Percentiles rank a stretch among this genome's conserved stretches.
Evolutionary conservation across 495 filamentous ascomycete genomes (phyloP).

Genomic region (Daldinia vernicosa): DNA sequence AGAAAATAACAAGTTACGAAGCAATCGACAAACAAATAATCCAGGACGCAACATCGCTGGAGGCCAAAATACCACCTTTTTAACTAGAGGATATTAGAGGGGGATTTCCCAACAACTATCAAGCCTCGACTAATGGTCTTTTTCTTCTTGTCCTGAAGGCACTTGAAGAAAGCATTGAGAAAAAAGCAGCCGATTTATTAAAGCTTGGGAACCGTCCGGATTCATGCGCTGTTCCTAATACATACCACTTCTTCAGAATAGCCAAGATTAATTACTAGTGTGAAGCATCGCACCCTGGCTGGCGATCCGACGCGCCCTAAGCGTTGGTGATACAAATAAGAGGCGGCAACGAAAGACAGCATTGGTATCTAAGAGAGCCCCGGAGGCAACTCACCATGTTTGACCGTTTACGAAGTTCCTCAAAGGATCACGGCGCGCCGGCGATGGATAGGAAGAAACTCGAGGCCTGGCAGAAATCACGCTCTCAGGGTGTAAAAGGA

Average conservation of each 20-base stretch:
- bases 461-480: conserved; percentile 45
- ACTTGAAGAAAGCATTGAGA: neutral
- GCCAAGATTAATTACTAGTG: conserved; percentile 32
- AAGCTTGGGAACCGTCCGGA: neutral
- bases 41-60: conserved; percentile 8
- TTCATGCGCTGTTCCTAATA: conserved; percentile 22
- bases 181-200: conserved; percentile 1
- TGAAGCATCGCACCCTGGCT: conserved; percentile 33
- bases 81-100: conserved; percentile 4
- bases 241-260: conserved; percentile 10
- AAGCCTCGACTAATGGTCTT: neutral
- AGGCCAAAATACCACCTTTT: conserved; percentile 29
- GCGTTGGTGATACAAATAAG: conserved; percentile 22
- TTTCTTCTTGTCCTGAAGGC: neutral
- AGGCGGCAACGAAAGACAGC: conserved; percentile 3
- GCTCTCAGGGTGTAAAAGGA: conserved; percentile 40
- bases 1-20: conserved; percentile 13
- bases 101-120: conserved; percentile 7
- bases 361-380: neutral
- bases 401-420: conserved; percentile 43
- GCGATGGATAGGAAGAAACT: conserved; percentile 42
- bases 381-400: conserved; percentile 35
- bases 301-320: conserved; percentile 37
- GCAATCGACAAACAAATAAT: conserved; percentile 10
- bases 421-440: conserved; percentile 34